These are phyloP conservation scores for Digitaria exilis DNA, from an alignment of 202 grass and related monocot genomes.

Conservation along the genomic window DNA sequence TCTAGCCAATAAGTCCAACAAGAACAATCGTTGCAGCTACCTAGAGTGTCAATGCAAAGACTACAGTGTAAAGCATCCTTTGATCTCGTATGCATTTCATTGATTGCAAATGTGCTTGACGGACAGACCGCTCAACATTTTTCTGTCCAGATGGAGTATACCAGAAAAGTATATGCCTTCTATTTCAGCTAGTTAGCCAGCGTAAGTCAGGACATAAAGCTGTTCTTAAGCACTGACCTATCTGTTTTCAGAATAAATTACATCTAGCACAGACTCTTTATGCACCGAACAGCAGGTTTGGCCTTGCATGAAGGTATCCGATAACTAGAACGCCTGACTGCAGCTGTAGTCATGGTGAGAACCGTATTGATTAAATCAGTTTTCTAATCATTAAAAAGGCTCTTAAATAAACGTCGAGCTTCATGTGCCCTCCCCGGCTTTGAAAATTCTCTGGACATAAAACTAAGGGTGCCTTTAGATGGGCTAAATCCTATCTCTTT, in stretches of 20 bases:
- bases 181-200: too few species aligned
- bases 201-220: background rate
- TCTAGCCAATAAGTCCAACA: background rate
- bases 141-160: background rate
- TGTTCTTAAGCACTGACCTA: background rate
- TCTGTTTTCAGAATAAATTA: background rate
- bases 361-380: slow-evolving; percentile 15
- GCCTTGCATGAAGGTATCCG: background rate
- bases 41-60: background rate
- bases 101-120: background rate
- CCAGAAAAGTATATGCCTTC: too few species aligned
- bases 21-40: background rate
- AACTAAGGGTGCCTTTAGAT: slow-evolving; percentile 61
- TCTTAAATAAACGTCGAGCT: slow-evolving; percentile 65
- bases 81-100: background rate
- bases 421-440: slow-evolving; percentile 57
- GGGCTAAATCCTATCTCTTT: slow-evolving; percentile 73
- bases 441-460: slow-evolving; percentile 76
- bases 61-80: background rate
- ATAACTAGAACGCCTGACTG: background rate
- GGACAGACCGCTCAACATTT: too few species aligned
- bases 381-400: slow-evolving; percentile 55
- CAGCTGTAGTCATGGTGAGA: slow-evolving; percentile 21
- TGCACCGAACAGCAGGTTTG: background rate
- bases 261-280: background rate